Base-by-base conservation (phyloP, 768 basidiomycete genomes). In the Pisolithus microcarpus region DNA sequence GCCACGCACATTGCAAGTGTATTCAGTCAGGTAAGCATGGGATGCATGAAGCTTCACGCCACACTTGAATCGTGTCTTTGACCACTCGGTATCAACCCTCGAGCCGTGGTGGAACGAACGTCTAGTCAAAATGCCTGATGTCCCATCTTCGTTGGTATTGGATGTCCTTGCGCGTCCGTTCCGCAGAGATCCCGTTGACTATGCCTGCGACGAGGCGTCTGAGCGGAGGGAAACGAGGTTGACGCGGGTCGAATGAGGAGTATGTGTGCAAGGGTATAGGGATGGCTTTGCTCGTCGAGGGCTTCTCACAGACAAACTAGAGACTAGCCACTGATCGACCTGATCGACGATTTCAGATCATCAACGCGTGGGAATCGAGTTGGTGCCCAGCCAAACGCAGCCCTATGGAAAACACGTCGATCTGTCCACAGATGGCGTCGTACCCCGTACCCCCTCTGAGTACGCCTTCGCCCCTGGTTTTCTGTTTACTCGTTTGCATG, bases 61-160 rank as follows among this genome's bases (percentile, higher is more conserved):
- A 89, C 90, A 0, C 69, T 92, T 87, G 46, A 92, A 80, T 46
- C 73, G 74, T 13, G 67, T 72, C 69, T 84, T 87, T 57, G 49
- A 7, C 88, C 89, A 87, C 3, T 74, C 58, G 4, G 90, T 82
- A 39, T 89, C 89, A 18, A 72, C 69, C 18, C 70, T 60, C 5
- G 85, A 82, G 3, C 85, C 89, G 3, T 73, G 55, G 0, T 82
- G 74, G 65, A 93, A 95, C 8, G 87, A 88, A 62, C 93, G 90
- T n/a, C 93, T 77, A 1, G 84, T 84, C 7, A 81, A 56, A 56
- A 94, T 85, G 10, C 79, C 79, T 7, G 87, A 89, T 39, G 69
- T 66, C 16, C 70, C 74, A 57, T 85, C 82, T 65, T 96, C 91
- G 45, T 91, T 91, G 0, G 92, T 81, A 93, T 47, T 82, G 77